Base-by-base conservation (phyloP, 495 filamentous ascomycete genomes). In the Gamarada debralockiae region DNA sequence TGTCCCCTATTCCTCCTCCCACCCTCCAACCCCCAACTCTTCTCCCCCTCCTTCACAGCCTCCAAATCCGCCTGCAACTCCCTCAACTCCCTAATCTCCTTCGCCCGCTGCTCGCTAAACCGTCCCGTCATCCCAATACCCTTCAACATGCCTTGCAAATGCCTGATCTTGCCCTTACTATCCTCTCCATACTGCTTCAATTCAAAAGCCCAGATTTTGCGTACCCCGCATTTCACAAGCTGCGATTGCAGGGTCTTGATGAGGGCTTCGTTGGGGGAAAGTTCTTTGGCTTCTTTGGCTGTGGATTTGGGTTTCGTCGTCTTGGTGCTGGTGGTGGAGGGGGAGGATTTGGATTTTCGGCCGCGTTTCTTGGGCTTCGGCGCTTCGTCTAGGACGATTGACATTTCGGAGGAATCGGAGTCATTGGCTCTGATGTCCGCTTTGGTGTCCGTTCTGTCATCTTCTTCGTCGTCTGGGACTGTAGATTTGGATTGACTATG, bases 161-260 rank as follows among this genome's bases (percentile, higher is more conserved):
- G 90, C 50, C 71, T 70, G 52, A 97, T 90, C 73, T 96, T 97
- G 8, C 79, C 88, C 58, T 84, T 87, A 13, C 78, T 65, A 22
- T 78, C 68, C 36, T 73, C 65, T 13, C 85, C 89, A 40, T 82
- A 85, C 63, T 81, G 86, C 56, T 88, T 85, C 45, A 98, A 77
- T 69, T 96, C 89, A 50, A 84, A 80, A 33, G 74, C 75, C 93
- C 95, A 98, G 57, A 97, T 79, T 64, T 97, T 97, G 27, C 90
- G 87, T 42, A 98, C 82, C 39, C 93, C 93, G 61, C 93, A 98
- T 71, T 96, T 97, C 37, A 87, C 61, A 24, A 98, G 76, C 69
- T 90, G 90, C 18, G 81, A 79, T 69, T 98, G 93, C 14, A 98
- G 76, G n/a, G 81, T 83, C 66, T 92, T 97, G 67, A 97, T 89